Conservation (phyloP, 306 rosid genomes). For the cucumber (Cucumis sativus) region Cucumber_9930_V3 NC_026657.2:29466501-29467000, state of each 20-base stretch:
- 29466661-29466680: neutral
- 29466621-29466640: neutral
- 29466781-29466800: neutral
- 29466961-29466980: neutral
- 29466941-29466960: no score
- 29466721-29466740: neutral
- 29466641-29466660: neutral
- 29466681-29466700: constrained; percentile 8
- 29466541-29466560: neutral
- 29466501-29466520: no score
- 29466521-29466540: neutral
- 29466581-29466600: neutral
- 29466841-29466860: neutral
- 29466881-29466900: neutral
- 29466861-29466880: neutral
- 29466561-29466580: neutral
- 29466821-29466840: neutral
- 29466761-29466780: neutral
- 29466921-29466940: neutral
- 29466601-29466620: neutral
- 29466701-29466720: neutral
- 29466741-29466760: neutral
- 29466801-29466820: neutral
- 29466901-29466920: neutral
- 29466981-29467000: neutral